Evolutionary conservation across 306 rosid genomes (phyloP).

Genomic region (Myrica gale): DNA sequence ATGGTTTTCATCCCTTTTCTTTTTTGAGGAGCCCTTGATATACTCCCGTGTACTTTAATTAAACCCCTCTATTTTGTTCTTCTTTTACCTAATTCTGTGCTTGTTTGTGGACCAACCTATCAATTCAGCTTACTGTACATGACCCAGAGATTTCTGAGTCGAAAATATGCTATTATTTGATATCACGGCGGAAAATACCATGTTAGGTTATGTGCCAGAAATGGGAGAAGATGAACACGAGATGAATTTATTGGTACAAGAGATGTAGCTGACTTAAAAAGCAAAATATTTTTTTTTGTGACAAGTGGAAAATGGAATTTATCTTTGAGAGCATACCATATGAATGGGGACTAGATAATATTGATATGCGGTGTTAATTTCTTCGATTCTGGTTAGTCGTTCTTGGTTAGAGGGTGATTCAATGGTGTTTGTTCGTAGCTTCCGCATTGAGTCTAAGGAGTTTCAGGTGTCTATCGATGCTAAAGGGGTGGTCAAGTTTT

Average conservation of each 20-base stretch:
- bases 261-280: slow-evolving; percentile 1
- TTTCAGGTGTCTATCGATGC: too few relatives aligned
- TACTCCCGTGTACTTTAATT: neutral
- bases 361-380: too few relatives aligned
- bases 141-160: neutral
- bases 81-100: neutral
- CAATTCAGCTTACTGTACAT: neutral
- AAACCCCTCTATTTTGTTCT: neutral
- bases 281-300: too few relatives aligned
- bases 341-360: too few relatives aligned
- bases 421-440: too few relatives aligned
- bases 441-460: too few relatives aligned
- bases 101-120: neutral
- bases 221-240: neutral
- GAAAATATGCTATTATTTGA: neutral
- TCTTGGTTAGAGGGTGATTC: too few relatives aligned
- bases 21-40: neutral
- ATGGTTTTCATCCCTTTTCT: neutral
- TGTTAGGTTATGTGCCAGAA: neutral
- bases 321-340: too few relatives aligned
- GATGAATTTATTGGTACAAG: neutral
- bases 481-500: too few relatives aligned
- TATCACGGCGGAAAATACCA: neutral
- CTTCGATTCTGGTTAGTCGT: too few relatives aligned
- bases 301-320: too few relatives aligned